Conservation (phyloP, 352 stramenopile species). For the Plasmopara muralis region DNA sequence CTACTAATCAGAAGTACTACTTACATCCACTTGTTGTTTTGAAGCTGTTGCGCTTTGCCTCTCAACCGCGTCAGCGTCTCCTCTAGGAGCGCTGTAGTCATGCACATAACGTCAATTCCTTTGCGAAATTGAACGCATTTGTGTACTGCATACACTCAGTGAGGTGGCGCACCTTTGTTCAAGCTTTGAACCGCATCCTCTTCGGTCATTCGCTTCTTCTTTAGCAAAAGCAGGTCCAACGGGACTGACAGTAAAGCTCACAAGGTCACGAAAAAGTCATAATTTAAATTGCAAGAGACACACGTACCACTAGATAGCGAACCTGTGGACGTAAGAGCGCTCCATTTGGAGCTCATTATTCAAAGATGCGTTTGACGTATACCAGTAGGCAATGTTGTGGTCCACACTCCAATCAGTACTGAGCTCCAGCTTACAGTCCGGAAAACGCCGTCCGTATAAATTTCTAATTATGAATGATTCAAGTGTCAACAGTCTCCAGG, state of each 20-base stretch:
- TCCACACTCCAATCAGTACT: constrained; percentile 3
- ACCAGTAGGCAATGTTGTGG: not conserved
- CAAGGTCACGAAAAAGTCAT: no score
- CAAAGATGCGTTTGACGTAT: no score
- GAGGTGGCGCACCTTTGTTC: constrained; percentile 28
- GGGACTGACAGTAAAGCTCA: constrained; percentile 8
- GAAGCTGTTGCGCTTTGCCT: constrained; percentile 43
- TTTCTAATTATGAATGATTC: constrained; percentile 8
- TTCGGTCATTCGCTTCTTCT: constrained; percentile 48
- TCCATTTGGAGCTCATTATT: no score
- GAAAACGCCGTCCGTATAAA: constrained; percentile 3
- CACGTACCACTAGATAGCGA: no score
- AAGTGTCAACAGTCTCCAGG: not conserved
- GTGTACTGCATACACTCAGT: no score
- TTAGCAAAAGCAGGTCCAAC: constrained; percentile 40
- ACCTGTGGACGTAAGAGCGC: no score
- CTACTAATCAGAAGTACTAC: constrained; percentile 46
- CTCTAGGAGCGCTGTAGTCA: constrained; percentile 34
- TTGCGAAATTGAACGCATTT: no score
- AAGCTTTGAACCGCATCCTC: constrained; percentile 37
- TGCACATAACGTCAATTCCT: not conserved
- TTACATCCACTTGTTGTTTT: constrained; percentile 76
- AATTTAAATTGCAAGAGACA: no score
- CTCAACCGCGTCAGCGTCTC: constrained; percentile 51
- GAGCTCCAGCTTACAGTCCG: constrained; percentile 1